A percentile compares a stretch with the other conserved stretches of the same genome.
Conservation (phyloP, 345 rosid genomes). For the Abelmoschus esculentus region DNA sequence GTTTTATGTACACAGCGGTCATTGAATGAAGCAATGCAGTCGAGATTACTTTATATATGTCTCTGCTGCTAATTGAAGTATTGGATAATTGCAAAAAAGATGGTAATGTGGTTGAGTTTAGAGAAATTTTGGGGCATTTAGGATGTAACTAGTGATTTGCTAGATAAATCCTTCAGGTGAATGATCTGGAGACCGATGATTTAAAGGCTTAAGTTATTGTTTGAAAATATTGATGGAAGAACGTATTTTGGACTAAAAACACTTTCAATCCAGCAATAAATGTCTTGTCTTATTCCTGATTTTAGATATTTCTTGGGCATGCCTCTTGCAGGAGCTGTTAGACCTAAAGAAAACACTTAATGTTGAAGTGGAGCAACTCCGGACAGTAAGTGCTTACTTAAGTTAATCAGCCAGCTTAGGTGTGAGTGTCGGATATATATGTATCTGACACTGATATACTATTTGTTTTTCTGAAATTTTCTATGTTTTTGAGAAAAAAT, state of each 20-base stretch:
- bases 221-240: neutral
- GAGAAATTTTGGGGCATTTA: no score
- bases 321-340: constrained; percentile 45
- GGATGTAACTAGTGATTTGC: no score
- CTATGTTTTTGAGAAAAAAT: no score
- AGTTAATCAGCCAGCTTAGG: neutral
- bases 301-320: neutral
- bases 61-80: no score
- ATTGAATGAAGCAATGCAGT: neutral
- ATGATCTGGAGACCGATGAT: no score
- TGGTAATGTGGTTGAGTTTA: no score
- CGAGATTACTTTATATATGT: neutral
- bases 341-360: constrained; percentile 53
- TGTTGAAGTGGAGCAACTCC: constrained; percentile 61
- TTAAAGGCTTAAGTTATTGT: neutral
- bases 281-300: neutral
- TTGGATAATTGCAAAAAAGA: no score
- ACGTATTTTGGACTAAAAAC: neutral
- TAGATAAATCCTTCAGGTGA: no score
- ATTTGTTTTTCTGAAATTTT: neutral
- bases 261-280: neutral
- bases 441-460: no score
- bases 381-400: constrained; percentile 39
- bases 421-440: neutral
- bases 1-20: neutral